Base-by-base conservation (phyloP, 305 asterid genomes). In the Fraxinus latifolia region DNA sequence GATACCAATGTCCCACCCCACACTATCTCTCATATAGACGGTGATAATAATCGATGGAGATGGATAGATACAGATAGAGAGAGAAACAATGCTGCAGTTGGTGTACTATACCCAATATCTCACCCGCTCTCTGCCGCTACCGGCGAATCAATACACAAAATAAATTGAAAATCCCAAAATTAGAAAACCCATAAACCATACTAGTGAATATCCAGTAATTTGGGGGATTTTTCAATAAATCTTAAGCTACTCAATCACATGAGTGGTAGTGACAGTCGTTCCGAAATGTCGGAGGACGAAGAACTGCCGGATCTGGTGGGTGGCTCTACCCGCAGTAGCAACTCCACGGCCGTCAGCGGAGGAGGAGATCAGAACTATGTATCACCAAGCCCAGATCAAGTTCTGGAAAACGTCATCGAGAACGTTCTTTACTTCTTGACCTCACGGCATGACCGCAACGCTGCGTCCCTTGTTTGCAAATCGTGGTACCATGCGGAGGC, bases 401-500 rank as follows among this genome's bases (percentile, higher is more conserved):
- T 88, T 4, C 81, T 88, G 7, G 91, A 89, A 77, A 89, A 86
- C 81, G 92, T 89, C 39, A 84, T 89, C 71, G 92, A 89, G 31
- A 88, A 86, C 82, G 90, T 89, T 6, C 91, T 89, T 32, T 83
- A 72, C 79, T 89, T 89, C 89, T 77, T 89, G 70, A 85, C 84
- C 3, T 84, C 87, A 15, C 84, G 90, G n/a, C 83, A 81, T 11
- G 91, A 89, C 84, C 89, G 91, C 42, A 89, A 85, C 89, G 85
- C 89, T 21, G 89, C 87, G 3, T 88, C 92, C 7, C 81, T 88
- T 7, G 91, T 89, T 1, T 88, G 90, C 86, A 89, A 88, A 79
- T 89, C 91, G 9, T 89, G 91, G 91, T 85, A 80, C 83, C 79
- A 82, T 15, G 86, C 86, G 0, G 92, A 89, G 84, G 89, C 92